A percentile compares a stretch with the other conserved stretches of the same genome.
Evolutionary conservation across 805 yeast species (phyloP).

Genomic region (Candida andamanensis): DNA sequence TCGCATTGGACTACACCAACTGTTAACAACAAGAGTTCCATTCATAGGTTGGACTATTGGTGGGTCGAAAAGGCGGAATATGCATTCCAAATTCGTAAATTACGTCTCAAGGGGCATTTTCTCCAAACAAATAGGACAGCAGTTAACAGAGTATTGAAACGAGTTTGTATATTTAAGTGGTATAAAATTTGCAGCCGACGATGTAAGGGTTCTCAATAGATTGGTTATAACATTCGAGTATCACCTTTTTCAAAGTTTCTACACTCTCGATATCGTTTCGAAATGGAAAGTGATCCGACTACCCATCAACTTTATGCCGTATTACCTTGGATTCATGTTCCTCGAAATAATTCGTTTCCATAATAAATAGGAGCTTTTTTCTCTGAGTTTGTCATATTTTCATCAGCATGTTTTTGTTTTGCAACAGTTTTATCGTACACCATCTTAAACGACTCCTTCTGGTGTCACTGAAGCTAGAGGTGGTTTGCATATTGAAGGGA

Average conservation of each 20-base stretch:
- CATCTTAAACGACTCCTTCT: no score
- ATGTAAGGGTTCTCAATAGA: slow-evolving; percentile 55
- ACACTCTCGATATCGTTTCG: slow-evolving; percentile 29
- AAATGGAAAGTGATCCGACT: slow-evolving; percentile 34
- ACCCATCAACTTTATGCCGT: slow-evolving; percentile 64
- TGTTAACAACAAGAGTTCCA: background rate
- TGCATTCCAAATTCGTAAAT: background rate
- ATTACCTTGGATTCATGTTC: slow-evolving; percentile 32
- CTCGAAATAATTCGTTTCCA: slow-evolving; percentile 23
- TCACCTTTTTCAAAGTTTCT: slow-evolving; percentile 38
- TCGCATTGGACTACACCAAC: no score
- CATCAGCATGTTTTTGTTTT: no score
- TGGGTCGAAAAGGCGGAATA: background rate
- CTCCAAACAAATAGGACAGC: background rate
- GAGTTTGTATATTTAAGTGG: background rate
- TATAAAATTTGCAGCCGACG: slow-evolving; percentile 1
- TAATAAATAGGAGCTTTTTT: no score
- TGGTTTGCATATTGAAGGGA: no score
- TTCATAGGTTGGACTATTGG: background rate
- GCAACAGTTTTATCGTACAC: no score
- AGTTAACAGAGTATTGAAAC: background rate
- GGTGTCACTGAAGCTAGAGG: no score
- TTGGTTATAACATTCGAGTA: slow-evolving; percentile 53
- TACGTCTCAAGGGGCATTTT: background rate
- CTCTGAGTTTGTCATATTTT: no score